Conservation (phyloP, 2,329 filamentous ascomycete genomes). For the Aspergillus tubingensis region DNA sequence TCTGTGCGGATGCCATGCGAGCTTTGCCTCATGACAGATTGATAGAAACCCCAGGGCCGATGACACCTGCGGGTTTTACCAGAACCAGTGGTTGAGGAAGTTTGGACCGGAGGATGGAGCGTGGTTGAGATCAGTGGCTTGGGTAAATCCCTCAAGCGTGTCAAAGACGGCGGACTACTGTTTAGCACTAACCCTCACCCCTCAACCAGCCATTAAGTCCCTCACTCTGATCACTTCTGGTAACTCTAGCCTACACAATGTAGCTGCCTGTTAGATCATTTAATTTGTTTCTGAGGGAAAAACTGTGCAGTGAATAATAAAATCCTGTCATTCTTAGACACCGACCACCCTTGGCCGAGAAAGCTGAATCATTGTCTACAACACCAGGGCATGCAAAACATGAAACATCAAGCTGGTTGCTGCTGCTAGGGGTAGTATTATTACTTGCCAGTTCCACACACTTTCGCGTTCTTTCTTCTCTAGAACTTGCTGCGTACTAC, state of each 20-base stretch:
- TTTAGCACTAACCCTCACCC: background rate
- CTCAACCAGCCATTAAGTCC: background rate
- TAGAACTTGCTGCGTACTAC: no score
- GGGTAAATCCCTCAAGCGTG: slow-evolving; percentile 7
- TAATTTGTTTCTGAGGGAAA: no score
- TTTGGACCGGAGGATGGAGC: background rate
- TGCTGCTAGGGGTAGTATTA: background rate
- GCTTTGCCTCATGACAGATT: background rate
- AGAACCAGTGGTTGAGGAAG: background rate
- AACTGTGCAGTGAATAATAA: background rate
- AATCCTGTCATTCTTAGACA: background rate
- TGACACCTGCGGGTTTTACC: background rate
- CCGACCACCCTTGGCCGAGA: background rate
- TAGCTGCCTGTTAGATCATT: background rate
- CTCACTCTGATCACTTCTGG: background rate
- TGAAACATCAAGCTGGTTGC: background rate
- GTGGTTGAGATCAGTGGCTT: slow-evolving; percentile 9
- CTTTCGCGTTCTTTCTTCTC: background rate
- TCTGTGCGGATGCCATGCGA: slow-evolving; percentile 5
- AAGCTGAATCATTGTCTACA: background rate
- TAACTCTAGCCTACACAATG: background rate
- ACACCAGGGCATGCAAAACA: background rate
- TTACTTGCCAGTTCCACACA: background rate
- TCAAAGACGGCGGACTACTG: background rate
- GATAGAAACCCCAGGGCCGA: background rate